These are phyloP conservation scores for Trichocladium uniseriatum DNA, from an alignment of 495 filamentous ascomycete genomes.

Conservation along the genomic window DNA sequence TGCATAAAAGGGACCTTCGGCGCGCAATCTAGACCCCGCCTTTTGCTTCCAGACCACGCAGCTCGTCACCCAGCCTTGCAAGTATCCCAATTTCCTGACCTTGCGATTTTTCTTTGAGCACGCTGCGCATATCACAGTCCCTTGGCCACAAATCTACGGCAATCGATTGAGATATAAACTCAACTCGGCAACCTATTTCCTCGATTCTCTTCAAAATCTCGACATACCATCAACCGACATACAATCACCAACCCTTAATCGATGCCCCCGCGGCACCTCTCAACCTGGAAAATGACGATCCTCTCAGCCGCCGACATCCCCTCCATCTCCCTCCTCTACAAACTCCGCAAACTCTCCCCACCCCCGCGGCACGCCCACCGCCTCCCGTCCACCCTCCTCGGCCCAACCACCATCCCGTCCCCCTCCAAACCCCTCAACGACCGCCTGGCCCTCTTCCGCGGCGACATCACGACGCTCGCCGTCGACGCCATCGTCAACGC, in stretches of 20 bases:
- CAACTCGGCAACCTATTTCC: too few relatives aligned
- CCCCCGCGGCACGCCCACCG: conserved; percentile 11
- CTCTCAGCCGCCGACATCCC: conserved; percentile 46
- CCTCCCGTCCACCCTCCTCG: conserved; percentile 9
- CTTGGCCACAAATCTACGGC: too few relatives aligned
- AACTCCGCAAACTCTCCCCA: conserved; percentile 30
- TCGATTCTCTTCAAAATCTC: too few relatives aligned
- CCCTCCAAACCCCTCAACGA: conserved; percentile 56
- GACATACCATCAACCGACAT: too few relatives aligned
- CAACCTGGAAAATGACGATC: conserved; percentile 20
- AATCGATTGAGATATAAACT: too few relatives aligned
- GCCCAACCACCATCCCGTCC: conserved; percentile 8
- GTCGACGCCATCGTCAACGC: conserved; percentile 90
- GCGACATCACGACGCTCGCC: conserved; percentile 74
- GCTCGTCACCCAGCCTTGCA: too few relatives aligned
- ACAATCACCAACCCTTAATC: neutral
- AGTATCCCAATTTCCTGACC: too few relatives aligned
- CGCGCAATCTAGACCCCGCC: too few relatives aligned
- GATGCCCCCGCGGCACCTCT: neutral
- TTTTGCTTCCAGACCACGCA: too few relatives aligned
- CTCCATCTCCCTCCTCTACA: conserved; percentile 56
- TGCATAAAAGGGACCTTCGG: too few relatives aligned
- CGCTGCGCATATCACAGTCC: too few relatives aligned
- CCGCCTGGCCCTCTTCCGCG: conserved; percentile 57
- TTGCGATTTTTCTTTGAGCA: too few relatives aligned